A percentile compares a stretch with the other conserved stretches of the same genome.
Evolutionary conservation across 1,284 basidiomycete genomes (phyloP).

Genomic region (Ustilago trichophora): DNA sequence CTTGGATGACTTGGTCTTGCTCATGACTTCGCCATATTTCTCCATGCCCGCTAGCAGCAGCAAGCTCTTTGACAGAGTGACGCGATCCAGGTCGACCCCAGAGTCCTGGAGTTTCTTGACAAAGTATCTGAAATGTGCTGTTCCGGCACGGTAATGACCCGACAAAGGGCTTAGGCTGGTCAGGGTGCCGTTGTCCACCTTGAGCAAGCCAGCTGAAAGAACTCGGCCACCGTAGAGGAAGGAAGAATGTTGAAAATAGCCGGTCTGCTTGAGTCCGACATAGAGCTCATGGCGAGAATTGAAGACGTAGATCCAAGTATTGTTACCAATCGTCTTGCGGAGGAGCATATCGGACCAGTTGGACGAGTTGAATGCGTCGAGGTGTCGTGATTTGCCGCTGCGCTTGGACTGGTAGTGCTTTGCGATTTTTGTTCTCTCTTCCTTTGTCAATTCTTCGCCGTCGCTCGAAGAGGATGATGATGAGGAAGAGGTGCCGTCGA

Average conservation of each 20-base stretch:
- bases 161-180: conserved; percentile 51
- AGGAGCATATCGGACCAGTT: conserved; percentile 54
- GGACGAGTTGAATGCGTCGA: conserved; percentile 39
- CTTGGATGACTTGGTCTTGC: conserved; percentile 40
- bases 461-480: conserved; percentile 36
- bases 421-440: conserved; percentile 15
- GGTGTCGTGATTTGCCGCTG: conserved; percentile 33
- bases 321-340: conserved; percentile 50
- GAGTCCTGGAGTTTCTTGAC: conserved; percentile 52
- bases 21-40: conserved; percentile 50
- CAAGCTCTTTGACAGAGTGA: conserved; percentile 50
- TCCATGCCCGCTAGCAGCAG: conserved; percentile 53
- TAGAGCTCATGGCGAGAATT: conserved; percentile 57
- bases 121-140: conserved; percentile 57
- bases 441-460: conserved; percentile 36
- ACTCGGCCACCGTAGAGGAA: conserved; percentile 59
- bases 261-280: conserved; percentile 59
- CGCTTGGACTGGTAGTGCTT: conserved; percentile 46
- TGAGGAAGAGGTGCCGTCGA: conserved; percentile 29
- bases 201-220: conserved; percentile 54
- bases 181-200: conserved; percentile 48
- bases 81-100: conserved; percentile 49
- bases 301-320: conserved; percentile 60
- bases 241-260: conserved; percentile 58
- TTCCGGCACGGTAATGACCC: conserved; percentile 55